Conservation (phyloP, 179 eudicot species). For the Heliamphora pulchella region DNA sequence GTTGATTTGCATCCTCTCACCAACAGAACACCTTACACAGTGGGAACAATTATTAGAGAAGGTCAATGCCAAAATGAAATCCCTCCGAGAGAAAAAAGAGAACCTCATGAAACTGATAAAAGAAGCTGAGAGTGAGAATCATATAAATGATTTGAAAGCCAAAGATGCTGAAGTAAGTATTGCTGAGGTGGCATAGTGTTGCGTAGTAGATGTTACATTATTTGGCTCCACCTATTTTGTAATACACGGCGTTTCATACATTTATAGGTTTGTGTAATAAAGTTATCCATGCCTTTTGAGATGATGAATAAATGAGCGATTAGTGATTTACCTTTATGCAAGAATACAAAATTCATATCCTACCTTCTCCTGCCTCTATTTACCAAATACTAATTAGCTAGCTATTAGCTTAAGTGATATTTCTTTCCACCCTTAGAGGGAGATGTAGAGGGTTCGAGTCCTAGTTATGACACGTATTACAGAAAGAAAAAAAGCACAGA, state of each 20-base stretch:
- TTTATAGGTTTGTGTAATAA: background rate
- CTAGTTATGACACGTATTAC: background rate
- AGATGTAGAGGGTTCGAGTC: background rate
- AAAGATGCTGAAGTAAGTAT: constrained; percentile 20
- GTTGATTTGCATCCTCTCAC: constrained; percentile 81
- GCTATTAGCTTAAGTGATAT: background rate
- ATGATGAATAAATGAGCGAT: background rate
- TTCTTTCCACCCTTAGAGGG: background rate
- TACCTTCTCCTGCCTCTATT: background rate
- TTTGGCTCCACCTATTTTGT: too few relatives aligned
- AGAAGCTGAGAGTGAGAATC: constrained; percentile 43
- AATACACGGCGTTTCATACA: background rate
- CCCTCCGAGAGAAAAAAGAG: constrained; percentile 54
- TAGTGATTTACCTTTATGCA: background rate
- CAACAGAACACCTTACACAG: constrained; percentile 83
- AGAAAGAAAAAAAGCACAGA: background rate
- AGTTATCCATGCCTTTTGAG: background rate
- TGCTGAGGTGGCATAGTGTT: constrained; percentile 4
- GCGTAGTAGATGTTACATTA: background rate
- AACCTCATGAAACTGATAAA: constrained; percentile 47
- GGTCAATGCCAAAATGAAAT: constrained; percentile 59
- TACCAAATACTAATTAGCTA: background rate
- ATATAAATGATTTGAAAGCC: constrained; percentile 29
- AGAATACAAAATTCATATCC: background rate
- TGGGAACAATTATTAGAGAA: constrained; percentile 60